phyloP scores from a whole-genome alignment of 768 basidiomycete species.

The Gautieria morchelliformis region DNA sequence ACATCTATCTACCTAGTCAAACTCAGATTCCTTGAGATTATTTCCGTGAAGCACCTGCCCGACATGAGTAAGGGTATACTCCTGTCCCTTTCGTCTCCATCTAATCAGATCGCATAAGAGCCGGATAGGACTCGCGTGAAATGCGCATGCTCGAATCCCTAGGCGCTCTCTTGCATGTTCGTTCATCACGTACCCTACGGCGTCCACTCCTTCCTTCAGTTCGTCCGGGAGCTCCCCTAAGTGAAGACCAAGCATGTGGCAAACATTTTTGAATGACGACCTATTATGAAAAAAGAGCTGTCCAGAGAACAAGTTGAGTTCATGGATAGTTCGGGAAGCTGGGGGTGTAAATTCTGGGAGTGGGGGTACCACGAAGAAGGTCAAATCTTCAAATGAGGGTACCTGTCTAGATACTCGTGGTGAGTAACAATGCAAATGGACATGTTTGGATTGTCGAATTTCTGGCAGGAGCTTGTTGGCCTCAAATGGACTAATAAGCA shows the following conservation, averaged over 20 bases:
- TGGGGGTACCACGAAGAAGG: conserved; percentile 21
- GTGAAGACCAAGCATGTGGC: conserved; percentile 25
- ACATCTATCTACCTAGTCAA: no score
- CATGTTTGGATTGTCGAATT: conserved; percentile 24
- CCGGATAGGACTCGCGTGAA: neutral
- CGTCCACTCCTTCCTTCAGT: neutral
- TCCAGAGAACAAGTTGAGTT: conserved; percentile 36
- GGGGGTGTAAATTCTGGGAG: conserved; percentile 2
- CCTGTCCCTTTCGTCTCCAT: neutral
- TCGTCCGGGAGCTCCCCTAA: conserved; percentile 20
- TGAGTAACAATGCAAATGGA: conserved; percentile 34
- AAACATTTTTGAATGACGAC: conserved; percentile 24
- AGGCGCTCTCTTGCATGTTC: neutral
- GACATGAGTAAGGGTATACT: neutral
- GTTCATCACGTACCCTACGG: conserved; percentile 18
- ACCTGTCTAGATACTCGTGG: conserved; percentile 26
- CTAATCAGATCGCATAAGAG: neutral
- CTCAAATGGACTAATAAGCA: conserved; percentile 34
- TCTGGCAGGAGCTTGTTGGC: conserved; percentile 29
- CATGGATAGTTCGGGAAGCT: conserved; percentile 14
- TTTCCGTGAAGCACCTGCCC: neutral
- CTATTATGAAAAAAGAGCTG: conserved; percentile 32
- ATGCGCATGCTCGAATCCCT: neutral
- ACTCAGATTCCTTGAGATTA: neutral
- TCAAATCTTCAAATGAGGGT: conserved; percentile 29